These are phyloP conservation scores for Elongisporangium undulatum DNA, from an alignment of 352 stramenopile species.

Conservation along the genomic window DNA sequence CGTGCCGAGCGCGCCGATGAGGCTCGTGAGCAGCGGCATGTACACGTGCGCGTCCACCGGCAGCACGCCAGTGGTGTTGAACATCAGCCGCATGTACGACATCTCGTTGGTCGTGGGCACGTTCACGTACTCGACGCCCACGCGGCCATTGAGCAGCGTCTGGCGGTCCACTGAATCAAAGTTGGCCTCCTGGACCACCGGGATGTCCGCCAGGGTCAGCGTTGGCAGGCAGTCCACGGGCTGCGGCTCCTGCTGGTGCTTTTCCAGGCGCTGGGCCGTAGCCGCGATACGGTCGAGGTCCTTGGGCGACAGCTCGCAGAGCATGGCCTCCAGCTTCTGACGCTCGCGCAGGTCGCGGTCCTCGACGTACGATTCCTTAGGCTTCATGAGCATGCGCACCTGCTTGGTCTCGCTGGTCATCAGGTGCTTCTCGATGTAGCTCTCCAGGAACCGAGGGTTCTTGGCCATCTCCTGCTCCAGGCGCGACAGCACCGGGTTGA, in stretches of 20 bases:
- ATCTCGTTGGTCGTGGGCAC: conserved; percentile 82
- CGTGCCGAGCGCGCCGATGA: conserved; percentile 73
- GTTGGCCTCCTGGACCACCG: conserved; percentile 36
- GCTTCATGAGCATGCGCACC: conserved; percentile 74
- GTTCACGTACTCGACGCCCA: conserved; percentile 46
- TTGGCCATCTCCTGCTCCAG: conserved; percentile 55
- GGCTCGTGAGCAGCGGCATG: conserved; percentile 61
- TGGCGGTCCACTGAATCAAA: conserved; percentile 38
- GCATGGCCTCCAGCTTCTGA: conserved; percentile 36
- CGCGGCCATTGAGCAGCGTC: conserved; percentile 14
- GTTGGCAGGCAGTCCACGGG: conserved; percentile 73
- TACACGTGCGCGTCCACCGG: conserved; percentile 63
- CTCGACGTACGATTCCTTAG: conserved; percentile 51
- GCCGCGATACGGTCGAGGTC: conserved; percentile 55
- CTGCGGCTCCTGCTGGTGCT: conserved; percentile 60
- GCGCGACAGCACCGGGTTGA: conserved; percentile 62
- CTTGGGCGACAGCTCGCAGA: conserved; percentile 37
- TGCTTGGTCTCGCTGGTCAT: conserved; percentile 43
- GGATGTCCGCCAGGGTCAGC: conserved; percentile 67
- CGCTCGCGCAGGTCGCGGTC: conserved; percentile 45
- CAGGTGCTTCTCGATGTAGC: conserved; percentile 49
- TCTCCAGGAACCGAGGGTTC: conserved; percentile 64
- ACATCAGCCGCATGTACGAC: conserved; percentile 73
- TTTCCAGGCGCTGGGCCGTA: conserved; percentile 39
- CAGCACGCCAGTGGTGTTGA: conserved; percentile 41